These are phyloP conservation scores for Mimosa pudica DNA, from an alignment of 306 rosid genomes.

Conservation along the genomic window DNA sequence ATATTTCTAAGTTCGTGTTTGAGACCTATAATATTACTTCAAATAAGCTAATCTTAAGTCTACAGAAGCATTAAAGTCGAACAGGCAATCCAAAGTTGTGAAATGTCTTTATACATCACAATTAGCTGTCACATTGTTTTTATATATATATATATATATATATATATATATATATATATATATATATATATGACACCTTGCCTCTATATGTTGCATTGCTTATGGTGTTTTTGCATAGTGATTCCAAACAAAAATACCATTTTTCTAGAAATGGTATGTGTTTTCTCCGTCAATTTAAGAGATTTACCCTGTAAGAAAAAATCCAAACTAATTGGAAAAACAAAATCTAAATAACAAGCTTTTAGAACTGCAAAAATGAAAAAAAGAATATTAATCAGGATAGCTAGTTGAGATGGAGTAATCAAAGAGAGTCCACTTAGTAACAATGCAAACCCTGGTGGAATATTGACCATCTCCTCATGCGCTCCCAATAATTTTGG, in stretches of 20 bases:
- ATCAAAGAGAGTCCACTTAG: no score
- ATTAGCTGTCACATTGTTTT: conserved; percentile 70
- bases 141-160: no score
- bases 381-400: no score
- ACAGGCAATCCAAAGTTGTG: conserved; percentile 90
- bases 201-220: neutral
- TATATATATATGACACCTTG: neutral
- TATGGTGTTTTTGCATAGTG: neutral
- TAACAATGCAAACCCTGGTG: no score
- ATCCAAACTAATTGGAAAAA: neutral
- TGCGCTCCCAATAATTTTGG: no score
- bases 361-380: no score
- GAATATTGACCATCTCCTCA: no score
- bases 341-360: neutral
- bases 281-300: neutral
- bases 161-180: no score
- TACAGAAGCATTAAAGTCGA: conserved; percentile 31
- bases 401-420: no score
- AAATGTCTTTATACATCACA: conserved; percentile 75
- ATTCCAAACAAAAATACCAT: neutral
- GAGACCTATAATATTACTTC: no score
- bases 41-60: no score
- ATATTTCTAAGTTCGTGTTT: no score
- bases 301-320: neutral
- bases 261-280: neutral